phyloP scores from a whole-genome alignment of 2,329 filamentous ascomycete species.

The Emmonsia crescens region DNA sequence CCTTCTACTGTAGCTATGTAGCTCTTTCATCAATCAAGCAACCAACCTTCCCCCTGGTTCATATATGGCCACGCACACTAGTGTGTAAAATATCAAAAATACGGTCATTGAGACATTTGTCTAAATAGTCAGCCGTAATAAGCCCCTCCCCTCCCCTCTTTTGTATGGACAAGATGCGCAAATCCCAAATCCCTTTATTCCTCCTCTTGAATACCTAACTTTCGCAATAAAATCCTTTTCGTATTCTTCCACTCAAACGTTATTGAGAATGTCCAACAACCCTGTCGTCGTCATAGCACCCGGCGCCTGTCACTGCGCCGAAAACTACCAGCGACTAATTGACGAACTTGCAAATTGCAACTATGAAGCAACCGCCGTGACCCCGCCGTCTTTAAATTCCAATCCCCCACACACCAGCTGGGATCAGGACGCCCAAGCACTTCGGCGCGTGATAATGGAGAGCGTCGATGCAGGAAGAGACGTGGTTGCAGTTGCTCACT shows the following conservation, averaged over 20 bases:
- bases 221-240: not conserved
- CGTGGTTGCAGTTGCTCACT: slow-evolving; percentile 23
- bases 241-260: not conserved
- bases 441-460: slow-evolving; percentile 10
- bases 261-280: not conserved
- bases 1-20: too few species aligned
- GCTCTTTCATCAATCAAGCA: too few species aligned
- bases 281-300: not conserved
- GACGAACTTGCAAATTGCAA: not conserved
- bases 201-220: too few species aligned
- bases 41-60: too few species aligned
- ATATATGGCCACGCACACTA: too few species aligned
- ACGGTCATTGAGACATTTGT: too few species aligned
- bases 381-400: slow-evolving; percentile 13
- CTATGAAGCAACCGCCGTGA: not conserved
- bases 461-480: slow-evolving; percentile 18
- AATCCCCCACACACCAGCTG: slow-evolving; percentile 18
- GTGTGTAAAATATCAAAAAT: too few species aligned
- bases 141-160: too few species aligned
- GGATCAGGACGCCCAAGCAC: slow-evolving; percentile 19
- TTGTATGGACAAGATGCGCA: too few species aligned
- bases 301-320: not conserved
- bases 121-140: too few species aligned
- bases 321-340: not conserved
- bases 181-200: not conserved